Evolutionary conservation across 1,139 yeast species (phyloP).

Genomic region (Hansenula sp.): DNA sequence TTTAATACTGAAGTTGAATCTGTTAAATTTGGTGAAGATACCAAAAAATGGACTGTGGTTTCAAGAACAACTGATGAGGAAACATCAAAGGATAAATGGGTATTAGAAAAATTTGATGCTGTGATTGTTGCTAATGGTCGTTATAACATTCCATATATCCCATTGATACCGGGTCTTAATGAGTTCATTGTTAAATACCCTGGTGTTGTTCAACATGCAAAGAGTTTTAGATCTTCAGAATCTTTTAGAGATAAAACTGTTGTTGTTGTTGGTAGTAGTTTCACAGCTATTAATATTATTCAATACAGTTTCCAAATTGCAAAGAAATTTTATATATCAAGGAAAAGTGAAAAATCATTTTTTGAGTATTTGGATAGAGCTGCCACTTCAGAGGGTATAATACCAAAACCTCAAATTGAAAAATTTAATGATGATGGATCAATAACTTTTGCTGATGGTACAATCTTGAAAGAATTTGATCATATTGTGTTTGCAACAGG

Average conservation of each 20-base stretch:
- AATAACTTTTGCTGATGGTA: slow-evolving; percentile 28
- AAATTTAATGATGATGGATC: slow-evolving; percentile 14
- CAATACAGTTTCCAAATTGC: slow-evolving; percentile 43
- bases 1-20: slow-evolving; percentile 34
- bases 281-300: slow-evolving; percentile 41
- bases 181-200: slow-evolving; percentile 33
- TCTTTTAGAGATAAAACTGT: slow-evolving; percentile 34
- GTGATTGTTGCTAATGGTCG: slow-evolving; percentile 40
- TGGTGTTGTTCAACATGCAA: slow-evolving; percentile 34
- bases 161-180: slow-evolving; percentile 34
- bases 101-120: slow-evolving; percentile 33
- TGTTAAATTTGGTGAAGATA: slow-evolving; percentile 25
- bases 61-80: slow-evolving; percentile 23
- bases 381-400: slow-evolving; percentile 12
- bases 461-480: slow-evolving; percentile 26
- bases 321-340: slow-evolving; percentile 30
- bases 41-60: slow-evolving; percentile 36
- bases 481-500: slow-evolving; percentile 35
- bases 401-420: slow-evolving; percentile 16
- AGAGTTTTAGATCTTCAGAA: slow-evolving; percentile 27
- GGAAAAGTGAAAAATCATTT: slow-evolving; percentile 18
- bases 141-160: slow-evolving; percentile 39
- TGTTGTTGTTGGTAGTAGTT: slow-evolving; percentile 43
- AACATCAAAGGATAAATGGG: slow-evolving; percentile 18
- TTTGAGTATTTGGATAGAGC: slow-evolving; percentile 27